Evolutionary conservation across 768 basidiomycete genomes (phyloP), one percentile per base, ranked within the genome.

Genomic region (Inosperma sp.): DNA sequence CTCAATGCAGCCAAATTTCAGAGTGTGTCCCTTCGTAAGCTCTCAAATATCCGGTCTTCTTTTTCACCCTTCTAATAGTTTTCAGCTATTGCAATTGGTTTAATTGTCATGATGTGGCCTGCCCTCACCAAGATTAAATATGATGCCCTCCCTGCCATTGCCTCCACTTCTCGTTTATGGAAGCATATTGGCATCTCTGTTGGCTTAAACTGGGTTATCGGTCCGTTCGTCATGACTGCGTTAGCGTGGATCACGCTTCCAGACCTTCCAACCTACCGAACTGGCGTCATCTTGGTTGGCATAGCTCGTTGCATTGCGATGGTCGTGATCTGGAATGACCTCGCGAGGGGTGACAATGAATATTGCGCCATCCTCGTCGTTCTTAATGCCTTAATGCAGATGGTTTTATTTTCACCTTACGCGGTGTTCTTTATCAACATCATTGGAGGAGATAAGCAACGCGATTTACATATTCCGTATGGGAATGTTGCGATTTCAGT

Each of bases 101-200:
- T 93, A 30, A 78, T 92, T 13, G 70, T 91, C 46, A 93, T 93
- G 77, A 92, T 92, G 86, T 90, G 87, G 86, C 90, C 88, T 2
- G 77, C 84, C 30, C 76, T 85, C 47, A 81, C 82, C 37, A 84
- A 83, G 68, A 83, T 90, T 8, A 84, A 84, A 60, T 92, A 88
- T 63, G 90, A 92, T 63, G 62, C 68, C 1, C 74, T 93, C 1
- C 83, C 83, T 0, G 51, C 61, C 8, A 64, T 89, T 23, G 77
- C 90, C 55, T 62, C 67, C 2, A 75, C 81, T 1, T 56, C 66
- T 7, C 65, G 68, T 1, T 65, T 91, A 7, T 89, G 84, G 83
- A 65, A 74, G 14, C 89, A 93, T 57, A 71, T 91, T 53, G 67
- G 66, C 5, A 72, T 92, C 23, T 87, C 86, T 5, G 56, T 91